A percentile compares a stretch with the other conserved stretches of the same genome.
These are phyloP conservation scores for Globisporangium sylvaticum DNA, from an alignment of 352 stramenopile species.

Conservation along the genomic window DNA sequence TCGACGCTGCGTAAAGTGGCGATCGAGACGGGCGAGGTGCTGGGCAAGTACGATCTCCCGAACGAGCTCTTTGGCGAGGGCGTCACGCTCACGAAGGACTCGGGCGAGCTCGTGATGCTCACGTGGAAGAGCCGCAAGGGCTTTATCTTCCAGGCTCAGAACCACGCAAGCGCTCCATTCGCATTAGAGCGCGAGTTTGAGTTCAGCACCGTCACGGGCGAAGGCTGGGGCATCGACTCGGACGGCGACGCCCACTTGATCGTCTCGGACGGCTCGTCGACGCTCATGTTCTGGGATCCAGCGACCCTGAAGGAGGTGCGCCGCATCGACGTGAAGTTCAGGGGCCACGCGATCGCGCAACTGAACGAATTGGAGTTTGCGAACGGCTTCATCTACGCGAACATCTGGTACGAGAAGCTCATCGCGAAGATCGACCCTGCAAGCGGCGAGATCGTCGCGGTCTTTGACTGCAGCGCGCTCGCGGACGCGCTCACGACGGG, in stretches of 20 bases:
- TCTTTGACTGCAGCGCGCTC: slow-evolving; percentile 83
- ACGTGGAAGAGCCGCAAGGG: slow-evolving; percentile 89
- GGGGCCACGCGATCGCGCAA: slow-evolving; percentile 40
- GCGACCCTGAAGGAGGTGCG: slow-evolving; percentile 69
- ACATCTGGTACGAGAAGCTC: slow-evolving; percentile 92
- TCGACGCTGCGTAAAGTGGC: slow-evolving; percentile 87
- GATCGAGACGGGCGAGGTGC: slow-evolving; percentile 76
- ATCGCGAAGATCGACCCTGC: slow-evolving; percentile 92
- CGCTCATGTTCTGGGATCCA: slow-evolving; percentile 90
- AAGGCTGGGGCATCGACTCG: slow-evolving; percentile 95
- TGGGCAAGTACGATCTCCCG: slow-evolving; percentile 54
- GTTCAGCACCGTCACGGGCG: slow-evolving; percentile 63
- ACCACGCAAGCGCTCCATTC: slow-evolving; percentile 26
- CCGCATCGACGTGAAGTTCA: slow-evolving; percentile 61
- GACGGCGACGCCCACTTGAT: slow-evolving; percentile 39
- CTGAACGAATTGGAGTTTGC: slow-evolving; percentile 94
- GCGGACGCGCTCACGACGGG: slow-evolving; percentile 54
- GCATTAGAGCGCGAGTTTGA: slow-evolving; percentile 56
- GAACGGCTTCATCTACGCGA: slow-evolving; percentile 91
- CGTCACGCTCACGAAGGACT: slow-evolving; percentile 62
- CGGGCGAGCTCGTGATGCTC: slow-evolving; percentile 84
- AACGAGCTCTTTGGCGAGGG: slow-evolving; percentile 89
- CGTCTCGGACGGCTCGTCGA: slow-evolving; percentile 89
- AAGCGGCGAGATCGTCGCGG: slow-evolving; percentile 78
- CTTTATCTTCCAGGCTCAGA: slow-evolving; percentile 65